Evolutionary conservation across 371 early-diverging fungal genomes (phyloP).

Genomic region (Basidiobolus meristosporus): DNA sequence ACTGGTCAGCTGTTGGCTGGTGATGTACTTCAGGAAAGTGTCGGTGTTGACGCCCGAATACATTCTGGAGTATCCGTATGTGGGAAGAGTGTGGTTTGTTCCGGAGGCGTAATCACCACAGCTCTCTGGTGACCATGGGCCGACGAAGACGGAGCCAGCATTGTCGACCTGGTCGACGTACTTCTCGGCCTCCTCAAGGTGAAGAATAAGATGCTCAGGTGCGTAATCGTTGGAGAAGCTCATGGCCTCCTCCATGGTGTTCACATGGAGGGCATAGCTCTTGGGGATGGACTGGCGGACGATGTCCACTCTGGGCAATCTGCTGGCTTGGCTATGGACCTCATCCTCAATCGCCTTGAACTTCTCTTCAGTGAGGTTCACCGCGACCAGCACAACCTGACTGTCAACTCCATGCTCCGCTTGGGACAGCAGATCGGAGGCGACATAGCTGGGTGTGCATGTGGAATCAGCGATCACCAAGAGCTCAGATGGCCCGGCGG

Average conservation of each 20-base stretch:
- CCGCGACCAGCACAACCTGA: slow-evolving; percentile 87
- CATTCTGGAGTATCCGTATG: slow-evolving; percentile 93
- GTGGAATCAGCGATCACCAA: slow-evolving; percentile 82
- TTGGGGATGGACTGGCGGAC: slow-evolving; percentile 75
- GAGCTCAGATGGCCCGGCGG: slow-evolving; percentile 94
- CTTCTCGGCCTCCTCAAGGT: slow-evolving; percentile 50
- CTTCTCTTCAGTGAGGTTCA: slow-evolving; percentile 37
- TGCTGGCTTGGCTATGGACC: slow-evolving; percentile 61
- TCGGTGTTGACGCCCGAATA: slow-evolving; percentile 91
- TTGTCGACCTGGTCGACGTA: slow-evolving; percentile 47
- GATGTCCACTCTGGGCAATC: slow-evolving; percentile 76
- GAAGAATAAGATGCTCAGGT: slow-evolving; percentile 93
- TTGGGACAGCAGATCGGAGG: slow-evolving; percentile 87
- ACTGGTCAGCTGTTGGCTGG: slow-evolving; percentile 72
- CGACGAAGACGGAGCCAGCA: slow-evolving; percentile 94
- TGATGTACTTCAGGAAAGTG: slow-evolving; percentile 90
- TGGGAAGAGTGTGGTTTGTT: slow-evolving; percentile 97
- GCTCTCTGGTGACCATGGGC: slow-evolving; percentile 87
- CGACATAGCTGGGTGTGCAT: slow-evolving; percentile 76
- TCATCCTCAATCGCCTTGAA: slow-evolving; percentile 55
- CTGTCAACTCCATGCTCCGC: slow-evolving; percentile 95
- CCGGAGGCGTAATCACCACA: slow-evolving; percentile 98
- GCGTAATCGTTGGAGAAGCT: slow-evolving; percentile 86
- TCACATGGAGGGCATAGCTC: slow-evolving; percentile 47
- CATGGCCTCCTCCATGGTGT: slow-evolving; percentile 58